These are phyloP conservation scores for Metschnikowia bowlesiae DNA, from an alignment of 805 yeast species.

Conservation along the genomic window DNA sequence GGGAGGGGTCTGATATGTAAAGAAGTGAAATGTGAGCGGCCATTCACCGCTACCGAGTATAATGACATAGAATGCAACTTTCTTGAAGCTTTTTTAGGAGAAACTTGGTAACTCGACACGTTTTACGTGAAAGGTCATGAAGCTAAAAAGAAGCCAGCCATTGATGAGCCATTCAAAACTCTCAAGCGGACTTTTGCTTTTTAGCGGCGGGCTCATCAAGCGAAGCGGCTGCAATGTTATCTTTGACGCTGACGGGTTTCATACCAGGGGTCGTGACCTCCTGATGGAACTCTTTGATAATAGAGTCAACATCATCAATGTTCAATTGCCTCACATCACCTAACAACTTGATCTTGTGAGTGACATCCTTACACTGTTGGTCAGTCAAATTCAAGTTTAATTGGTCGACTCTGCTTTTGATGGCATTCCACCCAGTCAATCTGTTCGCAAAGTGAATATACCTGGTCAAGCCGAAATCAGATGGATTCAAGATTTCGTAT, in stretches of 20 bases:
- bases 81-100: conserved; percentile 5
- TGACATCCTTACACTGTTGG: conserved; percentile 54
- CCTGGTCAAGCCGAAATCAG: conserved; percentile 57
- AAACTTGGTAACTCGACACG: conserved; percentile 8
- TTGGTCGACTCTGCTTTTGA: conserved; percentile 57
- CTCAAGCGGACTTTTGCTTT: conserved; percentile 32
- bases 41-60: not conserved
- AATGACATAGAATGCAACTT: conserved; percentile 5
- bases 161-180: conserved; percentile 3
- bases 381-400: conserved; percentile 52
- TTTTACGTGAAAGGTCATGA: conserved; percentile 5
- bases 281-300: conserved; percentile 51
- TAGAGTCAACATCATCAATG: conserved; percentile 59
- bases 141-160: conserved; percentile 4
- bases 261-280: conserved; percentile 34
- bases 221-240: conserved; percentile 21
- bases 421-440: conserved; percentile 62
- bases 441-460: conserved; percentile 59
- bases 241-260: conserved; percentile 17
- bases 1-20: not conserved
- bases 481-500: conserved; percentile 54
- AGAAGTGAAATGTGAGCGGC: conserved; percentile 7
- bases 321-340: conserved; percentile 59
- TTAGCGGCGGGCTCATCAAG: conserved; percentile 33
- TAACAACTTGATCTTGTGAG: conserved; percentile 50